These are phyloP conservation scores for Torulaspora pretoriensis DNA, from an alignment of 1,139 yeast species.

Conservation along the genomic window DNA sequence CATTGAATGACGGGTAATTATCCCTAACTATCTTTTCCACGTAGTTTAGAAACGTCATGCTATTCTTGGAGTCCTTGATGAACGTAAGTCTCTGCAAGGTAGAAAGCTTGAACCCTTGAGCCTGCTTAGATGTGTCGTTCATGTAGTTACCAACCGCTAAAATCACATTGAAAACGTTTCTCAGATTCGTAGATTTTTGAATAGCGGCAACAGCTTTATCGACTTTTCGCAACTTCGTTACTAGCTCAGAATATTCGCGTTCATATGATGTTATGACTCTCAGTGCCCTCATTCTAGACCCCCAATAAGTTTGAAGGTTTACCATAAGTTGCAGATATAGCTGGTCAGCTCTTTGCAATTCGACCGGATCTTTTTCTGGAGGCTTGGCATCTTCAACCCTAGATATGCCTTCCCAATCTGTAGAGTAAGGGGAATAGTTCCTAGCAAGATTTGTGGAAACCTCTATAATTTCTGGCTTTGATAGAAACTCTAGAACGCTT, in stretches of 20 bases:
- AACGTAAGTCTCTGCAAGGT: conserved; percentile 72
- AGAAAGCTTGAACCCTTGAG: conserved; percentile 71
- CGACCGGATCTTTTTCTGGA: conserved; percentile 73
- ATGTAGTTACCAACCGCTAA: conserved; percentile 79
- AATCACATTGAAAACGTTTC: conserved; percentile 68
- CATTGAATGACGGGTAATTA: conserved; percentile 61
- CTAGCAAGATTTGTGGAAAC: conserved; percentile 60
- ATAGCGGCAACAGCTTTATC: conserved; percentile 64
- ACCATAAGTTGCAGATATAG: conserved; percentile 67
- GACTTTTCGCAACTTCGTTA: conserved; percentile 53
- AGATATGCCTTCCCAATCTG: conserved; percentile 45
- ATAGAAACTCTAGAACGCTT: conserved; percentile 68
- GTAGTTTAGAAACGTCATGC: conserved; percentile 74
- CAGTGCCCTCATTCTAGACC: conserved; percentile 70
- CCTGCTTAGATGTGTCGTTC: conserved; percentile 77
- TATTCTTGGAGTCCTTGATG: conserved; percentile 72
- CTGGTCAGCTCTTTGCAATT: conserved; percentile 73
- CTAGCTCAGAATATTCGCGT: conserved; percentile 66
- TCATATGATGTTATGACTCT: conserved; percentile 57
- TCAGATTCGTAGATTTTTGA: conserved; percentile 54
- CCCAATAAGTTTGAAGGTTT: conserved; percentile 76
- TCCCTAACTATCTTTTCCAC: conserved; percentile 68
- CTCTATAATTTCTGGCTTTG: conserved; percentile 64
- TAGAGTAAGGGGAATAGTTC: conserved; percentile 62
- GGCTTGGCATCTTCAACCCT: conserved; percentile 37